phyloP scores from a whole-genome alignment of 495 filamentous ascomycete species.

The Talaromyces borbonicus region DNA sequence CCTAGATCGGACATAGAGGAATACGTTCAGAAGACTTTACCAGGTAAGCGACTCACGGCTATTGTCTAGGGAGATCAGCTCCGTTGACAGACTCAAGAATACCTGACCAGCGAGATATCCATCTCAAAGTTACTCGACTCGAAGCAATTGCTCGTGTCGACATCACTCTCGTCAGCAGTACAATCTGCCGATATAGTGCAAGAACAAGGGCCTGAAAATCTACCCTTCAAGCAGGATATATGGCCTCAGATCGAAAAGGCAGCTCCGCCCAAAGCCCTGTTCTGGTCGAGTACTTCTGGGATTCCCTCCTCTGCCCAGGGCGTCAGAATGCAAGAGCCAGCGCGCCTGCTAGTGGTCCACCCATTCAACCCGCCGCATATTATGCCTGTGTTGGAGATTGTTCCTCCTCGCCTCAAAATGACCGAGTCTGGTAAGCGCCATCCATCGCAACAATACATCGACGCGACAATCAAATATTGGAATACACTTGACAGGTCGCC shows the following conservation, averaged over 20 bases:
- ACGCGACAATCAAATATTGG: constrained; percentile 41
- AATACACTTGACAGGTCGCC: constrained; percentile 34
- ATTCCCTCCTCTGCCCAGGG: constrained; percentile 43
- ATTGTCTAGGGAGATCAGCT: not conserved
- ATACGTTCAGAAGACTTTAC: constrained; percentile 33
- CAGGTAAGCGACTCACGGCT: constrained; percentile 10
- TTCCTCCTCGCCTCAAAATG: constrained; percentile 20
- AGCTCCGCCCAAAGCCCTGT: constrained; percentile 27
- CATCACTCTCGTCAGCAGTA: constrained; percentile 31
- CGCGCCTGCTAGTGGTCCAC: constrained; percentile 45
- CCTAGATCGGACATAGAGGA: constrained; percentile 39
- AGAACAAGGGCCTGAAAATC: constrained; percentile 48
- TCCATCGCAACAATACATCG: constrained; percentile 28
- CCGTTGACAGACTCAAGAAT: not conserved
- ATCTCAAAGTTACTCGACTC: constrained; percentile 15
- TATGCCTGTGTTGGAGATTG: constrained; percentile 53
- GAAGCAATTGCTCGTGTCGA: constrained; percentile 25
- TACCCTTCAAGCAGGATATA: constrained; percentile 38
- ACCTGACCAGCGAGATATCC: constrained; percentile 10
- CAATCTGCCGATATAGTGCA: constrained; percentile 41
- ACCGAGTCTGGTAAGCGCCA: constrained; percentile 13
- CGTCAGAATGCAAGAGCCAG: constrained; percentile 26
- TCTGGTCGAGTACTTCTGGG: constrained; percentile 50
- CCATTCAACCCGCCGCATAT: constrained; percentile 57
- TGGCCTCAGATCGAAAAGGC: constrained; percentile 38